A percentile compares a stretch with the other conserved stretches of the same genome.
phyloP scores from a whole-genome alignment of 768 basidiomycete genomes.

The Pulveroboletus sp. region DNA sequence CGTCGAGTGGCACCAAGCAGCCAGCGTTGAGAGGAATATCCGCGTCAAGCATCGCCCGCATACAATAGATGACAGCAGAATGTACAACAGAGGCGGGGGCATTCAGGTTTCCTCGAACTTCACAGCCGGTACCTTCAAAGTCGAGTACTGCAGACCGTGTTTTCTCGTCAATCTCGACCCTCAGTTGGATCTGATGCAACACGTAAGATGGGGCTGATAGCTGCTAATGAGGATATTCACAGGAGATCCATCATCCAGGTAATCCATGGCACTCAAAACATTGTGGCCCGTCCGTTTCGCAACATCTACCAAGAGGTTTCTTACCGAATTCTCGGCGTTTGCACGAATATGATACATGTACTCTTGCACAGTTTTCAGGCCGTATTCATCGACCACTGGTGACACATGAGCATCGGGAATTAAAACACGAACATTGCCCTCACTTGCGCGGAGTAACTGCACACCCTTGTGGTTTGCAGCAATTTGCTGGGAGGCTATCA shows the following conservation, averaged over 20 bases:
- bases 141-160: conserved; percentile 80
- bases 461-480: conserved; percentile 92
- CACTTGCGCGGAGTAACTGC: conserved; percentile 76
- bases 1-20: conserved; percentile 80
- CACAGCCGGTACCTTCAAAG: conserved; percentile 78
- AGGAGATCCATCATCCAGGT: conserved; percentile 84
- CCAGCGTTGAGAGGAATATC: conserved; percentile 94
- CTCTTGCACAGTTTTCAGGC: conserved; percentile 80
- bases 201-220: conserved; percentile 2
- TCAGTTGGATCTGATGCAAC: conserved; percentile 56
- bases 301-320: conserved; percentile 73
- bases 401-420: conserved; percentile 8
- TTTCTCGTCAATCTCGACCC: conserved; percentile 68
- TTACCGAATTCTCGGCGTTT: conserved; percentile 86
- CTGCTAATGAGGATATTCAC: conserved; percentile 36
- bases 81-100: conserved; percentile 82
- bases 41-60: conserved; percentile 78
- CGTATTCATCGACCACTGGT: conserved; percentile 81
- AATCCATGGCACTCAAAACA: conserved; percentile 67
- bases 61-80: conserved; percentile 85
- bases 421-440: conserved; percentile 17
- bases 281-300: conserved; percentile 63
- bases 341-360: conserved; percentile 89
- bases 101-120: conserved; percentile 83
- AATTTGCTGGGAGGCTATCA: conserved; percentile 59